phyloP scores from a whole-genome alignment of 2,329 filamentous ascomycete genomes.

The Thermoascus crustaceus region DNA sequence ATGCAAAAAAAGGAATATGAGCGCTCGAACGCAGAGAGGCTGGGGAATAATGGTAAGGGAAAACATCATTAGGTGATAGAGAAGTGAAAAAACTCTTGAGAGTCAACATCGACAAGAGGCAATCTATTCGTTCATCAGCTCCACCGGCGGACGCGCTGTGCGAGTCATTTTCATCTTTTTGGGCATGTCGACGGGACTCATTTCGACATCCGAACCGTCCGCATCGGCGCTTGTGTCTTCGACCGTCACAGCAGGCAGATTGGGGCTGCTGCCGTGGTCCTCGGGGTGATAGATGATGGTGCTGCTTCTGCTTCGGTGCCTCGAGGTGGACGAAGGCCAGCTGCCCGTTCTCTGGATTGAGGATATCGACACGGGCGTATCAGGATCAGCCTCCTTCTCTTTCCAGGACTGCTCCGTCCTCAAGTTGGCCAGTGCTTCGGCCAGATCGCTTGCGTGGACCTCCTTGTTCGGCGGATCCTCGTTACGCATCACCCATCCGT shows the following conservation, averaged over 20 bases:
- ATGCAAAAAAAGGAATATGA: too few relatives aligned
- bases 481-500: conserved; percentile 56
- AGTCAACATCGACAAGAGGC: conserved; percentile 1
- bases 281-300: conserved; percentile 57
- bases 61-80: conserved; percentile 1
- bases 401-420: conserved; percentile 19
- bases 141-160: conserved; percentile 49
- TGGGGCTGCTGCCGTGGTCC: conserved; percentile 52
- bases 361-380: conserved; percentile 29
- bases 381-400: conserved; percentile 15
- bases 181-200: conserved; percentile 35
- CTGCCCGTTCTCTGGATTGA: conserved; percentile 24
- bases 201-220: conserved; percentile 37
- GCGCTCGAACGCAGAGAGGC: too few relatives aligned
- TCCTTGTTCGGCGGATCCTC: conserved; percentile 60
- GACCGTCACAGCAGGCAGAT: conserved; percentile 55
- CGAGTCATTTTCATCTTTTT: conserved; percentile 40
- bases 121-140: conserved; percentile 44
- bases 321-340: conserved; percentile 22
- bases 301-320: conserved; percentile 43
- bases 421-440: conserved; percentile 47
- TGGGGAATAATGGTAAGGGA: too few relatives aligned
- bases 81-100: conserved; percentile 4
- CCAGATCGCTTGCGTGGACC: conserved; percentile 55
- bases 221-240: conserved; percentile 48